Evolutionary conservation across 1,139 yeast species (phyloP), one percentile per base, ranked within the genome.

Genomic region (Nadsonia starkeyi-henricii): DNA sequence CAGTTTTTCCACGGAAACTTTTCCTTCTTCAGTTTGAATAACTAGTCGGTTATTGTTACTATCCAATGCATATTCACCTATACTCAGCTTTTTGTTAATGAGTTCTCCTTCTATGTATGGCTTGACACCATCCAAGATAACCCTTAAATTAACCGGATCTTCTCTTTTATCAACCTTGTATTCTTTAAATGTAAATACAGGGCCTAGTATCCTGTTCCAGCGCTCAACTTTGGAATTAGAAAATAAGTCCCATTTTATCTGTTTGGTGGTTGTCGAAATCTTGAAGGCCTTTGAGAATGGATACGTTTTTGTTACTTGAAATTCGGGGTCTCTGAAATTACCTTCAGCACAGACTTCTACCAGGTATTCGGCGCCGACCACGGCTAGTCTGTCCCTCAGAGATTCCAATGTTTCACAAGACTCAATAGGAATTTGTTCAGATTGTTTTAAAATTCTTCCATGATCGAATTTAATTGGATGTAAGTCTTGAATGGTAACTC

Each of bases 401-500:
- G 73, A 54, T 0, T 48, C 51, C 17, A 74, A 63, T 12, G 76
- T 71, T 48, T 79, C 85, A 1, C 47, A 33, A 20, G 60, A 53
- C 2, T 57, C 44, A 1, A 81, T 68, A 0, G 63, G 57, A 0
- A 78, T 54, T 33, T 51, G 69, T 0, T 61, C 62, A 0, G 84
- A 72, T 55, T 82, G 93, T n/a, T 71, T 62, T 1, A 91, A 61
- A 0, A 91, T 74, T 5, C 72, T 69, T 1, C 99, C 99, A 44
- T 69, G 72, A 58, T 91, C 99, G 58, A 91, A 91, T 59, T 80
- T 74, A 0, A 82, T 74, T 0, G 96, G 96, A 61, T 91, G 96
- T 19, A 91, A 64, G 0, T 95, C 85, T 62, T 91, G 99, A 0
- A 93, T 75, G 0, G 96, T 77, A 12, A 86, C 95, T 0, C 98